phyloP scores from a whole-genome alignment of 805 yeast species.

The Ascoidea rubescens region DNA sequence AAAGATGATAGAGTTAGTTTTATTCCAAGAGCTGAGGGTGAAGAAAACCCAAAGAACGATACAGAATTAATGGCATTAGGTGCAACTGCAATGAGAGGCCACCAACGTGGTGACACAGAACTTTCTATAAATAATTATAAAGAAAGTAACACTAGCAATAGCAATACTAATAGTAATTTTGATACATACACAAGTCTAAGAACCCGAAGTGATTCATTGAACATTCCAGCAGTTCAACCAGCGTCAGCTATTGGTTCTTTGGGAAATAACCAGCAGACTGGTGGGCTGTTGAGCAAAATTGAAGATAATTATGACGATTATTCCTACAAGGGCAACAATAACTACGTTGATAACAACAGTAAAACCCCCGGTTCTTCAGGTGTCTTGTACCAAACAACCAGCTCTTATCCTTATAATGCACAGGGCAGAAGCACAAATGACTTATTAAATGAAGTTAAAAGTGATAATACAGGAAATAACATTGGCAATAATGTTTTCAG shows the following conservation, averaged over 20 bases:
- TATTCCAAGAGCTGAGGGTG: conserved; percentile 49
- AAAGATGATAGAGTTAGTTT: conserved; percentile 95
- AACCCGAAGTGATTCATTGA: not conserved
- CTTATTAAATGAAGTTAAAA: not conserved
- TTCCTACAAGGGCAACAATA: not conserved
- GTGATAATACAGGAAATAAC: too few species aligned
- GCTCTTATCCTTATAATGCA: not conserved
- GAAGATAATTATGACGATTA: not conserved
- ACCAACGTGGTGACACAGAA: conserved; percentile 4
- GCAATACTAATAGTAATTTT: too few species aligned
- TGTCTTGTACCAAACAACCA: not conserved
- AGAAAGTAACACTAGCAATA: too few species aligned
- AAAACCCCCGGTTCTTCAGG: too few species aligned
- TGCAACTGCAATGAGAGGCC: conserved; percentile 9
- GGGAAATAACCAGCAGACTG: too few species aligned
- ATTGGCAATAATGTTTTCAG: too few species aligned
- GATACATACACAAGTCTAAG: not conserved
- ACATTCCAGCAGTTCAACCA: not conserved
- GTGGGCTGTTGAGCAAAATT: too few species aligned
- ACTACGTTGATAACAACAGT: not conserved
- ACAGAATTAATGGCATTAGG: conserved; percentile 11
- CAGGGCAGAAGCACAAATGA: not conserved
- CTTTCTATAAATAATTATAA: not conserved
- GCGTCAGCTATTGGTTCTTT: not conserved
- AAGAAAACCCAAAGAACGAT: conserved; percentile 11